These are phyloP conservation scores for Phialophora macrospora DNA, from an alignment of 2,329 filamentous ascomycete species.

Conservation along the genomic window DNA sequence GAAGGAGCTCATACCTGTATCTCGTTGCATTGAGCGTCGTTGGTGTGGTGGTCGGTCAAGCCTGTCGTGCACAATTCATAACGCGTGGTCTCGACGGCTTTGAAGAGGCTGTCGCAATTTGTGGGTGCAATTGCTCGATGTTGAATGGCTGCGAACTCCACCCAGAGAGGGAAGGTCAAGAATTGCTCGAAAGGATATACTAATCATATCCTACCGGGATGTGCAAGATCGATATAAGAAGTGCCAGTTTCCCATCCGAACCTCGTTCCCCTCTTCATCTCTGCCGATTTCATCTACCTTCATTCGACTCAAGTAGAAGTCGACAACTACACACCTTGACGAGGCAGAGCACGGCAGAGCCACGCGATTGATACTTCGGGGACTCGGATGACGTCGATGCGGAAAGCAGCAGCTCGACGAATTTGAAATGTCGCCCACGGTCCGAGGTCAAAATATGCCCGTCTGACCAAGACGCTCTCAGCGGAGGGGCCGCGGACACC, in stretches of 20 bases:
- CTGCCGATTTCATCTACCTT: neutral
- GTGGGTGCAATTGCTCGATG: neutral
- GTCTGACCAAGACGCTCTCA: neutral
- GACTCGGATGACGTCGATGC: neutral
- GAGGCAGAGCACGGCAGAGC: neutral
- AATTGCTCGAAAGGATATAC: neutral
- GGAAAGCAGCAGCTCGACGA: neutral
- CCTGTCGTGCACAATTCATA: neutral
- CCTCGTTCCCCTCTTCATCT: neutral
- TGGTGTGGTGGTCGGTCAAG: neutral
- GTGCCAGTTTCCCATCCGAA: neutral
- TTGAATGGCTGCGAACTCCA: neutral
- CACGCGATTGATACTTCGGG: neutral
- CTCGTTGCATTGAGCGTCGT: neutral
- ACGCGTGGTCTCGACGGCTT: neutral
- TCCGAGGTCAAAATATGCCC: neutral
- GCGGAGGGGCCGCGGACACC: too few species aligned
- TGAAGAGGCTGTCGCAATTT: neutral
- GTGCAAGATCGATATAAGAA: neutral
- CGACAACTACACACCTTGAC: neutral
- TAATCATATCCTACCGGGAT: neutral
- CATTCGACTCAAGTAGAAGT: neutral
- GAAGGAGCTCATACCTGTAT: neutral
- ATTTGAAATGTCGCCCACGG: neutral
- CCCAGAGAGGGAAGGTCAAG: conserved; percentile 4